phyloP scores from a whole-genome alignment of 352 stramenopile species.

The Lagenidium giganteum region DNA sequence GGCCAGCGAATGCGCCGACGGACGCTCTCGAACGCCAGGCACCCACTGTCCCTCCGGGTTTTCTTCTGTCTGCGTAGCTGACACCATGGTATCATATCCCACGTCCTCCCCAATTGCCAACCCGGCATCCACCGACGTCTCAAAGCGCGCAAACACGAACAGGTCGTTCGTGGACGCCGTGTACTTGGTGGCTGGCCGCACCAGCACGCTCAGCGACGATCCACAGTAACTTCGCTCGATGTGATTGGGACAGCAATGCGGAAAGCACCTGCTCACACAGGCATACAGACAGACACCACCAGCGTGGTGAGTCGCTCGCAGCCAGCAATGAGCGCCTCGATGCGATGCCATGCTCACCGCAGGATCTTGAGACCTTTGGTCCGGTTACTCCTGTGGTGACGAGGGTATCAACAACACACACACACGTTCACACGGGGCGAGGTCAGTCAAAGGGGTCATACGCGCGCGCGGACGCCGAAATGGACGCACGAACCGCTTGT shows the following conservation, averaged over 20 bases:
- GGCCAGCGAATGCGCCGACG: too few relatives aligned
- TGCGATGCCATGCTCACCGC: too few relatives aligned
- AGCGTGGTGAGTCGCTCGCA: too few relatives aligned
- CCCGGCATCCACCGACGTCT: constrained; percentile 11
- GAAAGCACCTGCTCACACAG: constrained; percentile 10
- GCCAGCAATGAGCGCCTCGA: too few relatives aligned
- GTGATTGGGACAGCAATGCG: constrained; percentile 13
- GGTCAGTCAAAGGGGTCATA: too few relatives aligned
- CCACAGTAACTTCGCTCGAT: constrained; percentile 20
- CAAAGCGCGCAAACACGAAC: constrained; percentile 20
- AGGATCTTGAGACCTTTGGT: constrained; percentile 31
- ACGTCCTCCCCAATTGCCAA: constrained; percentile 3
- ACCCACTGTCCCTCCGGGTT: constrained; percentile 16
- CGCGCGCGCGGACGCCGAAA: too few relatives aligned
- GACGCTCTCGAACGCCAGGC: constrained; percentile 6
- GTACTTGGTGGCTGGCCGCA: not conserved
- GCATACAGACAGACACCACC: too few relatives aligned
- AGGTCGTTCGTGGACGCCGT: constrained; percentile 5
- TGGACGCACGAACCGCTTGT: constrained; percentile 22
- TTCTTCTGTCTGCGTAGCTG: constrained; percentile 13
- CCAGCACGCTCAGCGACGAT: constrained; percentile 14
- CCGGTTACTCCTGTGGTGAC: constrained; percentile 46
- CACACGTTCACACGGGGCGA: too few relatives aligned
- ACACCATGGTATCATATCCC: constrained; percentile 8
- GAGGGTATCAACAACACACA: not conserved